Evolutionary conservation across 805 yeast species (phyloP).

Genomic region (Soucietia sequanensis): DNA sequence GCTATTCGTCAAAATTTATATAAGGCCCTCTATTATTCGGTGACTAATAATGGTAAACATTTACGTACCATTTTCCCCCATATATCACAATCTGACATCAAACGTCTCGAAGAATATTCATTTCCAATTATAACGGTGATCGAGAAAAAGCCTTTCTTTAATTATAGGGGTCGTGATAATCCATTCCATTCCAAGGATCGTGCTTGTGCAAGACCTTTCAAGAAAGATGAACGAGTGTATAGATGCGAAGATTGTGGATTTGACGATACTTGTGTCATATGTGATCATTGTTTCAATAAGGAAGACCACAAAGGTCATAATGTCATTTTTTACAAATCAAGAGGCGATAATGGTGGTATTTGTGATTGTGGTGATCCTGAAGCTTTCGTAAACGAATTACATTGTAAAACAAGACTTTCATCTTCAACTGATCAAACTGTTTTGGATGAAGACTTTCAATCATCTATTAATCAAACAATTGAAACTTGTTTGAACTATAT

Average conservation of each 20-base stretch:
- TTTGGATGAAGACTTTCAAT: constrained; percentile 11
- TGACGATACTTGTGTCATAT: constrained; percentile 76
- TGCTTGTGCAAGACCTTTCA: constrained; percentile 66
- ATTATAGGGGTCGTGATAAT: constrained; percentile 3
- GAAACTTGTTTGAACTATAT: constrained; percentile 39
- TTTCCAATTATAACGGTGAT: constrained; percentile 8
- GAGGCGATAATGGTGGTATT: constrained; percentile 51
- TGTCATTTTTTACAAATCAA: constrained; percentile 51
- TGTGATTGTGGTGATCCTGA: constrained; percentile 75
- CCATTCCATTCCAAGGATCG: constrained; percentile 54
- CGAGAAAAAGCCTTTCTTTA: constrained; percentile 13
- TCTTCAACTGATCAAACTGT: constrained; percentile 4
- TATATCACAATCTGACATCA: constrained; percentile 15
- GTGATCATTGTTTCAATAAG: constrained; percentile 69
- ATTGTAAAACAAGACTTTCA: constrained; percentile 40
- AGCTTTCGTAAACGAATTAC: constrained; percentile 55
- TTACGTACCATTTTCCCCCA: constrained; percentile 34
- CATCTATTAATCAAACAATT: constrained; percentile 26
- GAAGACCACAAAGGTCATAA: constrained; percentile 68
- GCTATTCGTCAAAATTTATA: constrained; percentile 19
- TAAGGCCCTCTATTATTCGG: constrained; percentile 30
- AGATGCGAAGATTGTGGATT: constrained; percentile 74
- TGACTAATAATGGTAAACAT: constrained; percentile 37
- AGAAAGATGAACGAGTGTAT: constrained; percentile 63
- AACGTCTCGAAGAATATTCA: constrained; percentile 9